phyloP scores from a whole-genome alignment of 2,329 filamentous ascomycete genomes.

The Penicillium nordicum region DNA sequence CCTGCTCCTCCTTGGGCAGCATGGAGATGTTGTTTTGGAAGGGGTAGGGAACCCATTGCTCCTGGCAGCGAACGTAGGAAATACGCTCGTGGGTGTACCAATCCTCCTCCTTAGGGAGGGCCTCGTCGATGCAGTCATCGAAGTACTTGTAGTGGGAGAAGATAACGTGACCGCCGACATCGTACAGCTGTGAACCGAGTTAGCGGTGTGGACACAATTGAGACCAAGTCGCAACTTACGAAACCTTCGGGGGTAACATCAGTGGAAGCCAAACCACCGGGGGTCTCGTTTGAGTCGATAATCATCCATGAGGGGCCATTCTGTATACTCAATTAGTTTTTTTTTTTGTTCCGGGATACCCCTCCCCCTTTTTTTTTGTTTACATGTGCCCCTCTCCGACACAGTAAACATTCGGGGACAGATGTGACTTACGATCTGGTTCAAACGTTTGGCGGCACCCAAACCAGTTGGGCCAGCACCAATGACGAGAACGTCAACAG shows the following conservation, averaged over 20 bases:
- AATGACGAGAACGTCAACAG: slow-evolving; percentile 96
- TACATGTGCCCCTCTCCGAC: slow-evolving; percentile 1
- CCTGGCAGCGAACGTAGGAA: slow-evolving; percentile 97
- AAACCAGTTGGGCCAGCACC: slow-evolving; percentile 96
- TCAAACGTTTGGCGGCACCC: slow-evolving; percentile 94
- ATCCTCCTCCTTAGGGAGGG: slow-evolving; percentile 86
- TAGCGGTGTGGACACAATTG: neutral
- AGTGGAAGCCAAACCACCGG: slow-evolving; percentile 92
- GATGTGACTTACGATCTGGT: slow-evolving; percentile 74
- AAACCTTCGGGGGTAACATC: slow-evolving; percentile 95
- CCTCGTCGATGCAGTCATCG: slow-evolving; percentile 97
- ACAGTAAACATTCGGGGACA: slow-evolving; percentile 1
- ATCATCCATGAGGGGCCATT: slow-evolving; percentile 94
- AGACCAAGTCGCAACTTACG: slow-evolving; percentile 58
- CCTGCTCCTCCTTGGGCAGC: slow-evolving; percentile 95
- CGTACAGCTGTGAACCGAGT: slow-evolving; percentile 69
- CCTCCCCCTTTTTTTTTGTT: slow-evolving; percentile 19
- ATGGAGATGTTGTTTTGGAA: slow-evolving; percentile 99
- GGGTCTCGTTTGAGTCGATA: slow-evolving; percentile 84
- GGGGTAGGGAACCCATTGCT: slow-evolving; percentile 94
- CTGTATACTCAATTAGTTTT: slow-evolving; percentile 48
- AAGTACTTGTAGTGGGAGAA: slow-evolving; percentile 99
- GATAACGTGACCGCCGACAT: slow-evolving; percentile 97
- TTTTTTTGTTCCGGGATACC: slow-evolving; percentile 11
- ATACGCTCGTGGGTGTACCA: slow-evolving; percentile 99